A percentile compares a stretch with the other conserved stretches of the same genome.
phyloP scores from a whole-genome alignment of 164 flowering plant genomes.

The Umbilicus rupestris region DNA sequence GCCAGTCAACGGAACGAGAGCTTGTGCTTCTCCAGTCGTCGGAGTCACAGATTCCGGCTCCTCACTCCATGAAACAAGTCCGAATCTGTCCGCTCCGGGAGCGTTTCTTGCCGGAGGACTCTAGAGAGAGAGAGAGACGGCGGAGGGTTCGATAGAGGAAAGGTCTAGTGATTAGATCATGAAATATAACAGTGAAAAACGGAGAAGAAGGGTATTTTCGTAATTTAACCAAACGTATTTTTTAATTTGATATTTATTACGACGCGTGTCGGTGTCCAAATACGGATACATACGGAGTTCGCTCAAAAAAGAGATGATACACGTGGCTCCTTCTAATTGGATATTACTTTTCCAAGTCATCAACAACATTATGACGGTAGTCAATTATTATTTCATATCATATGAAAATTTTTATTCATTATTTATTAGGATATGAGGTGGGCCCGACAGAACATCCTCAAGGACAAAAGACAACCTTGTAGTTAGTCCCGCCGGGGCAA shows the following conservation, averaged over 20 bases:
- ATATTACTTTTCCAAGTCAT: too few species aligned
- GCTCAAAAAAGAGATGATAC: too few species aligned
- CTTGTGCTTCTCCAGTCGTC: background rate
- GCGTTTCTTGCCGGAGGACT: background rate
- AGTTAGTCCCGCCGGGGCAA: slow-evolving; percentile 48
- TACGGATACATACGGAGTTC: too few species aligned
- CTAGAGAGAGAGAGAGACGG: background rate
- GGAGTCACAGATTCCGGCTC: background rate
- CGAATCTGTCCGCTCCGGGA: background rate
- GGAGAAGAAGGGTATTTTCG: background rate
- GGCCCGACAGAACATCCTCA: too few species aligned
- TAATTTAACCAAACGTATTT: background rate
- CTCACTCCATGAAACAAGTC: background rate
- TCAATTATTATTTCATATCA: too few species aligned
- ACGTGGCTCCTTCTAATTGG: too few species aligned
- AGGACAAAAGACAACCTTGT: slow-evolving; percentile 18
- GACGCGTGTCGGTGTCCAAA: too few species aligned
- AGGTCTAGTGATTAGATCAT: too few species aligned
- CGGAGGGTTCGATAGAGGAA: background rate
- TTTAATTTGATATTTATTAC: too few species aligned
- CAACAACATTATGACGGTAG: too few species aligned
- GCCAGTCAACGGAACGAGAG: background rate
- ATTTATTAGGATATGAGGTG: too few species aligned
- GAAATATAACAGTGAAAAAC: background rate
- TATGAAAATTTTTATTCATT: too few species aligned